Evolutionary conservation across 345 rosid species (phyloP), one percentile per base, ranked within the genome.

Genomic region (Cochlearia excelsa): DNA sequence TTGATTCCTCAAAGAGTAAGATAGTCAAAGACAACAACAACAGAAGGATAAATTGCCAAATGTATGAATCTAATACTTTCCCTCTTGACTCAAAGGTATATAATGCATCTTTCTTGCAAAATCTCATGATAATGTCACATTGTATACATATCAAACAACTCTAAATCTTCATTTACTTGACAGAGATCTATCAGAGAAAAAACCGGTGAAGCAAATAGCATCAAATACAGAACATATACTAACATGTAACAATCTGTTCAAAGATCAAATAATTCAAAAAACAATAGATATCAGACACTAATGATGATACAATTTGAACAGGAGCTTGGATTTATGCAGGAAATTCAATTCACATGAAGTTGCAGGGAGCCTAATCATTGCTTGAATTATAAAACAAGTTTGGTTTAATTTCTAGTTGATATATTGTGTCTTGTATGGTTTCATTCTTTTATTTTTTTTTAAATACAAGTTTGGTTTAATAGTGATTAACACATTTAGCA

Each of bases 111-210:
- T 68, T 38, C 16, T 34, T 40, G 11, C 1, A 23, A 35, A 51
- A 16, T 3, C 1, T 11, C 10, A 37, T 37, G 43, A 8, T 31
- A 38, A 6, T 3, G 4, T 51, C 53, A 3, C 42, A 37, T 30
- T 38, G 35, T 5, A 33, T 2, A 5, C 3, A 33, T 33, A 5
- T 33, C 35, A 2, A 26, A 35, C 49, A 59, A 39, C 30, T 46
- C 27, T 44, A 29, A 42, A 28, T 42, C 55, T 5, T 52, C 11
- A 3, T n/a, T 39, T 43, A 16, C 6, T 50, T 63, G 53, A 63
- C 48, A 70, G 74, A 63, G 9, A 64, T 51, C 74, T n/a, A 57
- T 44, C 45, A 30, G 6, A 30, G 46, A 70, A 57, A 61, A 62
- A 49, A 41, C 48, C 34, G 5, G 27, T 51, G 69, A 64, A 39